These are phyloP conservation scores for Suillus subalutaceus DNA, from an alignment of 768 basidiomycete genomes.

Conservation along the genomic window DNA sequence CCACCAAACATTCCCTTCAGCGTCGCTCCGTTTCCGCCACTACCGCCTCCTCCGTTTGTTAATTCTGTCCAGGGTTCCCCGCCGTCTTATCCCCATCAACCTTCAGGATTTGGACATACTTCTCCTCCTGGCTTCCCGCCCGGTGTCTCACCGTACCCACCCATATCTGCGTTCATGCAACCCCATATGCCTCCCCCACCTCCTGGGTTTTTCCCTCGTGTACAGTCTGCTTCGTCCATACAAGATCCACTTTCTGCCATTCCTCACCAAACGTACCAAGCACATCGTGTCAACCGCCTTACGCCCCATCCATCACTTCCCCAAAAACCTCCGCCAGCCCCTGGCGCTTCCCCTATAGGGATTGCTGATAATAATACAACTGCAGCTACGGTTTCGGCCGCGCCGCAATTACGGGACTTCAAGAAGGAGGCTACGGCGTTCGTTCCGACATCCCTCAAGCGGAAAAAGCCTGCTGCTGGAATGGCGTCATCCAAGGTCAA, in stretches of 20 bases:
- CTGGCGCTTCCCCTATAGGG: conserved; percentile 37
- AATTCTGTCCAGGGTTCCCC: conserved; percentile 18
- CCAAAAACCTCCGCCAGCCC: conserved; percentile 40
- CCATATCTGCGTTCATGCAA: conserved; percentile 30
- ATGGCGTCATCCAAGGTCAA: conserved; percentile 50
- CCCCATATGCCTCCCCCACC: conserved; percentile 46
- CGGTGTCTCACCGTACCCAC: conserved; percentile 30
- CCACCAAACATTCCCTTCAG: neutral
- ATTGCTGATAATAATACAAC: conserved; percentile 40
- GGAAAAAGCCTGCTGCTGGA: conserved; percentile 54
- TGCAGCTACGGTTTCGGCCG: conserved; percentile 79
- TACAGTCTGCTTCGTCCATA: conserved; percentile 52
- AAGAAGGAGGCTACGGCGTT: conserved; percentile 96
- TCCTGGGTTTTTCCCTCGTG: conserved; percentile 66
- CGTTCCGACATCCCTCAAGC: conserved; percentile 80
- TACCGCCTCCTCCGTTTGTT: conserved; percentile 22
- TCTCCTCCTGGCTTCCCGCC: conserved; percentile 17
- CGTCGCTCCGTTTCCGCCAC: conserved; percentile 26
- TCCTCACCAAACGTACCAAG: conserved; percentile 81
- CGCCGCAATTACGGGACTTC: conserved; percentile 86
- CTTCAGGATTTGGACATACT: conserved; percentile 18
- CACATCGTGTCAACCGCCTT: conserved; percentile 54
- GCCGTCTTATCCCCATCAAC: conserved; percentile 21
- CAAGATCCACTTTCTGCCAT: conserved; percentile 79
- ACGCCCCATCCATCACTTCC: conserved; percentile 47